Evolutionary conservation across 495 filamentous ascomycete genomes (phyloP), one percentile per base, ranked within the genome.

Genomic region (Beverwykella pulmonaria): DNA sequence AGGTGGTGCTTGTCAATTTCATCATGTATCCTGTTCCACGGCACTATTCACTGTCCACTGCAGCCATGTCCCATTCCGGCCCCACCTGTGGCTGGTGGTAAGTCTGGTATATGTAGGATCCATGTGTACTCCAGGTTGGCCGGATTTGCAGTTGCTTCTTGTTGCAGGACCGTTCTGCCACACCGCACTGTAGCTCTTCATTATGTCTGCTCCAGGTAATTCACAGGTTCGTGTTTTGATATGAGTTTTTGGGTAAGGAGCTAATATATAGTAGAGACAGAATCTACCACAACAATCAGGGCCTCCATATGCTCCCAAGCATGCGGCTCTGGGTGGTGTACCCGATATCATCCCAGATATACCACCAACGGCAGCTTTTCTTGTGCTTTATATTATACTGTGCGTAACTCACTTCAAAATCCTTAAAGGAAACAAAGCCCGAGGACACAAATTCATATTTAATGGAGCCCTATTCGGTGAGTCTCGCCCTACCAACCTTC

Each of bases 401-500:
- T 71, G 46, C 10, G 65, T 63, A 23, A 63, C 47, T 10, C 74
- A 79, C 55, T 59, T 75, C 41, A 50, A 20, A 1, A 69, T 76
- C 14, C 71, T 75, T 46, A 61, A 59, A 20, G 48, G 36, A 48
- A 77, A 79, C 54, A 62, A 61, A 17, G 23, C 26, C 14, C 32
- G 67, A 59, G 70, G 65, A 0, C 63, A 72, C 48, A 78, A 77
- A 55, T 79, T 79, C 56, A 22, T 74, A n/a, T 69, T 77, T 41
- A 90, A 83, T 17, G 85, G 75, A 15, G 79, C 90, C 60, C 75
- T 89, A 26, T 90, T 92, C 70, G 91, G 86, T 75, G 64, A 46
- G 72, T 63, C 47, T 2, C 59, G 9, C 53, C 10, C 53, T 27
- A 5, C 25, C 17, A 30, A 47, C 29, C 7, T 9, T 47, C 27